Conservation (phyloP, 1,284 basidiomycete species). For the Ustilago hordei region DNA sequence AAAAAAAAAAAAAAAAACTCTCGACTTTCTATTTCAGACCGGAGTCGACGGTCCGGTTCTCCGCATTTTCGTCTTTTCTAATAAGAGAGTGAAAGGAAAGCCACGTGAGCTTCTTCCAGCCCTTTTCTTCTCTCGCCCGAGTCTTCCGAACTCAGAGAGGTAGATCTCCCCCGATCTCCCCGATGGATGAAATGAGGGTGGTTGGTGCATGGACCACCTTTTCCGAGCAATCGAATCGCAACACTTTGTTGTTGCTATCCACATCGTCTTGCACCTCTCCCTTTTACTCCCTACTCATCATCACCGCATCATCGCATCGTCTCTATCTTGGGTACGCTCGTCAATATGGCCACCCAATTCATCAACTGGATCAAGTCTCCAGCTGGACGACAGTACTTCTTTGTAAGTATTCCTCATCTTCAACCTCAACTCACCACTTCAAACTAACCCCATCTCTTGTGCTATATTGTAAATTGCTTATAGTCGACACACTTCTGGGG, state of each 20-base stretch:
- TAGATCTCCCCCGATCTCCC: background rate
- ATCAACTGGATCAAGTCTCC: conserved; percentile 65
- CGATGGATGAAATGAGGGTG: no score
- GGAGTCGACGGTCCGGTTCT: background rate
- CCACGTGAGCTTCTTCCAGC: background rate
- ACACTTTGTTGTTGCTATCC: conserved; percentile 2
- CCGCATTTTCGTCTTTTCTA: background rate
- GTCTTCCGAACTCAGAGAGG: background rate
- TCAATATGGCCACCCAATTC: conserved; percentile 61
- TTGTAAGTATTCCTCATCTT: conserved; percentile 49
- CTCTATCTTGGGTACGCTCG: background rate
- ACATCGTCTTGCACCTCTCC: background rate
- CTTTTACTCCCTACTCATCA: background rate
- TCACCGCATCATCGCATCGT: background rate
- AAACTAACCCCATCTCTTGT: background rate
- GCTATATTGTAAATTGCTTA: background rate
- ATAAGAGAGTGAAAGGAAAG: background rate
- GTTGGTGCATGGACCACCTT: background rate
- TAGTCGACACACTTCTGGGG: conserved; percentile 69
- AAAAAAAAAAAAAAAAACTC: background rate
- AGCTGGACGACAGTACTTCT: conserved; percentile 67
- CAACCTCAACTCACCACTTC: background rate
- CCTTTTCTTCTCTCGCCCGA: background rate
- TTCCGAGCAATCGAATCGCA: conserved; percentile 3
- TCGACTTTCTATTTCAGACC: background rate